Percentiles rank a stretch among this genome's conserved stretches.
These are phyloP conservation scores for Cadophora sp. DNA, from an alignment of 2,329 filamentous ascomycete genomes.

Conservation along the genomic window DNA sequence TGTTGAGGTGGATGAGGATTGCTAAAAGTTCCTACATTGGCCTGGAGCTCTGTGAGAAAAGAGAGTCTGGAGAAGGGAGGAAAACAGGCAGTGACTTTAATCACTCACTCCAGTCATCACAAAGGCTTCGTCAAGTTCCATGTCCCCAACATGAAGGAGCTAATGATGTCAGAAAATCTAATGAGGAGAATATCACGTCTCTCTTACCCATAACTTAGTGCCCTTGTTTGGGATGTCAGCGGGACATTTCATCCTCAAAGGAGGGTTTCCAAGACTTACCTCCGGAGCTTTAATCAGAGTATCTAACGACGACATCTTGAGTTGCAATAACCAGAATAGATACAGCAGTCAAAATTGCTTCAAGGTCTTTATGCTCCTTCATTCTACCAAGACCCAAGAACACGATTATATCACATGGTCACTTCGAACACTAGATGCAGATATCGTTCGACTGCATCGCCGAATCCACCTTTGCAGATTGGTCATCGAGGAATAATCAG, in stretches of 20 bases:
- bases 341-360: not conserved
- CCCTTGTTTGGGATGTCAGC: not conserved
- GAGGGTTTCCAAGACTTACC: not conserved
- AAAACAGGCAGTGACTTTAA: not conserved
- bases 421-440: too few relatives aligned
- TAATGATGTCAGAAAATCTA: not conserved
- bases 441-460: too few relatives aligned
- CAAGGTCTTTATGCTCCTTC: not conserved
- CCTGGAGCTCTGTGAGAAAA: not conserved
- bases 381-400: too few relatives aligned
- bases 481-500: not conserved
- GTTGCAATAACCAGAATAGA: not conserved
- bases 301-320: not conserved
- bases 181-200: not conserved
- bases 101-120: not conserved
- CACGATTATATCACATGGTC: too few relatives aligned
- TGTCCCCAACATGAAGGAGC: not conserved
- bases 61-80: not conserved
- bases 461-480: not conserved
- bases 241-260: not conserved
- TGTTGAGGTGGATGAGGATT: not conserved
- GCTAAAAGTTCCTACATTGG: not conserved
- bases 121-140: conserved; percentile 10
- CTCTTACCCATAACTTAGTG: not conserved
- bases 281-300: conserved; percentile 4